Evolutionary conservation across 2,329 filamentous ascomycete species (phyloP), one percentile per base, ranked within the genome.

Genomic region (Colletotrichum cereale): DNA sequence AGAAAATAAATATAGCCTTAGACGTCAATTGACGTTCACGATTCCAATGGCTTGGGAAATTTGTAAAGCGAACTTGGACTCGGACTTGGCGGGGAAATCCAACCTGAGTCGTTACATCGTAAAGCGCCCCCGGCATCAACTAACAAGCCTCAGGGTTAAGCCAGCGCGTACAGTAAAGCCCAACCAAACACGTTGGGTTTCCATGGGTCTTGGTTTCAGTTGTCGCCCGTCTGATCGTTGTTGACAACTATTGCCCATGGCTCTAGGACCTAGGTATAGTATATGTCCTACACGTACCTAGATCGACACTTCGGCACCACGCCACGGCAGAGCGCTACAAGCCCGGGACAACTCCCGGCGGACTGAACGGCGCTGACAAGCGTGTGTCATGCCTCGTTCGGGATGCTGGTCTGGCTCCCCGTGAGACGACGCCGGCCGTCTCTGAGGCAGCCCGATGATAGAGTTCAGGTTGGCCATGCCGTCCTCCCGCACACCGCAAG

Each of bases 171-270:
- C 44, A 12, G 21, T 24, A 24, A n/a, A n/a, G n/a, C n/a, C n/a
- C 56, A 47, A 58, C 50, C 42, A 62, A 71, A 55, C 58, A 69
- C 3, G 14, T 55, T 24, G 47, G 36, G 26, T 21, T 64, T 12
- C 44, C 69, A 36, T 40, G 24, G 58, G 53, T 26, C 52, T 38
- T 38, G 38, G 68, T 71, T 63, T 71, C 65, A 71, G 14, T 63
- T 63, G 52, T 68, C 58, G 42, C 65, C 29, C 24, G 57, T 24
- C 40, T 57, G 47, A 24, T 53, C 40, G 50, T 24, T 29, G 24
- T 55, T n/a, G 42, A 29, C 58, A 72, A 56, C 58, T 64, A 47
- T 50, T 69, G 47, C 65, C 65, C 69, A 69, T 55, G 58, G 65
- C 69, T 72, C 65, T 62, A n/a, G n/a, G n/a, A n/a, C n/a, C n/a